Evolutionary conservation across 805 yeast species (phyloP), one percentile per base, ranked within the genome.

Genomic region (Cyberlindnera lachancei): DNA sequence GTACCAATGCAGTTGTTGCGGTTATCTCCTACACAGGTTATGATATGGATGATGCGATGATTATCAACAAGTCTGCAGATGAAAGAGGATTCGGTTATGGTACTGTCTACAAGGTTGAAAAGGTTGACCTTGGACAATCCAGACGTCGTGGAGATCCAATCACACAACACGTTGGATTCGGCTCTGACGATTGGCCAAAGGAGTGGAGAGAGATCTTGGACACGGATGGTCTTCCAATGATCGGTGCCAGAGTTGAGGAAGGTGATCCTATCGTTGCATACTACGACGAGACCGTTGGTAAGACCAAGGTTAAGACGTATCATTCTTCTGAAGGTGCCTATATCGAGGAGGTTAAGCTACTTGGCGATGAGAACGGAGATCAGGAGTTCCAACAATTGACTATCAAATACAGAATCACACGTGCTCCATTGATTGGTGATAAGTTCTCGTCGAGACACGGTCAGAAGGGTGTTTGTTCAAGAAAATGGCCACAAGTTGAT

Each of bases 41-140:
- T 56, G 98, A 92, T 83, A 92, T 92, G 97, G 98, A 92, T 65
- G 98, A 92, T 61, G 98, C 98, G 55, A 90, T 92, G 97, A 92
- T 92, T 52, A 75, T 92, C 47, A 92, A 92, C 61, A 92, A 92
- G 60, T 83, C 95, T 31, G 96, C 97, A 0, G 94, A 88, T 51
- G 98, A 92, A 63, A 75, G 98, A 59, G 98, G 98, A 1, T 92
- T 92, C 45, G 97, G 94, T 14, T 90, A 92, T 50, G 98, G 98
- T 63, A 84, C 94, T 7, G 94, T 92, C 44, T 87, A 84, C 63
- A 92, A 92, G 62, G 92, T 83, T 19, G 98, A 92, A 58, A 86
- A 85, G 62, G 71, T 92, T 32, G 96, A 92, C 48, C 67, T 92
- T 36, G 63, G 82, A 4, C 66, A 70, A 59, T 73, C 74, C 42